Conservation (phyloP, 2,329 filamentous ascomycete species). For the Claviceps capensis region DNA sequence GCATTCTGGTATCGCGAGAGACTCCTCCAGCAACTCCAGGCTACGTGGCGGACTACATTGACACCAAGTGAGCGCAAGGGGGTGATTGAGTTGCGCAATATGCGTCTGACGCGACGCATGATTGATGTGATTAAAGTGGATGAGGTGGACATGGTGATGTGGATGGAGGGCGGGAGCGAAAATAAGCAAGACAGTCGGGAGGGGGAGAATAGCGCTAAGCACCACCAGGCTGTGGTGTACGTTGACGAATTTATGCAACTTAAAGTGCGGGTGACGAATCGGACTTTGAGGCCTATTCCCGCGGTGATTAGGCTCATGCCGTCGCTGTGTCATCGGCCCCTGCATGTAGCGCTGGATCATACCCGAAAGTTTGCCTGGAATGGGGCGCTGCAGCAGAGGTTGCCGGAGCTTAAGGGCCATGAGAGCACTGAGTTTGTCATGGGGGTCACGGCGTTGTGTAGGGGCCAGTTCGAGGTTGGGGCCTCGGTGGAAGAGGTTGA, state of each 20-base stretch:
- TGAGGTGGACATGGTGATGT: conserved; percentile 53
- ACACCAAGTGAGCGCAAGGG: conserved; percentile 41
- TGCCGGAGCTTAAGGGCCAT: conserved; percentile 49
- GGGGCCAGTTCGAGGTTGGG: conserved; percentile 70
- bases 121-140: conserved; percentile 72
- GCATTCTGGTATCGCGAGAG: conserved; percentile 85
- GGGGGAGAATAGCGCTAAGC: conserved; percentile 4
- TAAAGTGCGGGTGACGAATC: conserved; percentile 59
- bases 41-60: conserved; percentile 52
- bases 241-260: conserved; percentile 51
- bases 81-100: conserved; percentile 59
- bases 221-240: conserved; percentile 14
- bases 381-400: conserved; percentile 62
- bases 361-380: conserved; percentile 76
- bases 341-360: conserved; percentile 63
- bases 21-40: conserved; percentile 57
- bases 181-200: neutral
- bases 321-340: conserved; percentile 57
- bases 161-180: conserved; percentile 12
- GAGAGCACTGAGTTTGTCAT: conserved; percentile 47
- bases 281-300: conserved; percentile 51
- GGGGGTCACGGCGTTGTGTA: conserved; percentile 61
- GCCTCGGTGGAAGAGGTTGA: conserved; percentile 71
- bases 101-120: conserved; percentile 64
- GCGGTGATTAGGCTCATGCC: conserved; percentile 67